Conservation (phyloP, 2,329 filamentous ascomycete species). For the Aspergillus pseudonomiae region DNA sequence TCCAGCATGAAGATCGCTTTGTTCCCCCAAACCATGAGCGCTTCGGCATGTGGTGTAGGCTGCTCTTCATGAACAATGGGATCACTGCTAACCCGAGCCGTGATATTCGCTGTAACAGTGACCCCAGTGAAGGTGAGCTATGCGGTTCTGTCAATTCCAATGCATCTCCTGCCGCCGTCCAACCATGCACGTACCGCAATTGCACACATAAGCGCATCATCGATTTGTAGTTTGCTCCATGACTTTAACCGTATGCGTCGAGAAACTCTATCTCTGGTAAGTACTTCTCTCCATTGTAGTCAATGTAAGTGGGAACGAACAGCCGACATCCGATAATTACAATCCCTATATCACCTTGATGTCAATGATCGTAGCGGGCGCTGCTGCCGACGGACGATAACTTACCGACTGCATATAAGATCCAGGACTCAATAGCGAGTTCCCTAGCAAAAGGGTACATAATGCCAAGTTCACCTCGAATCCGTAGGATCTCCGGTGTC, state of each 20-base stretch:
- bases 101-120: neutral
- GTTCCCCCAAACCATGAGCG: neutral
- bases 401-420: neutral
- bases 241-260: neutral
- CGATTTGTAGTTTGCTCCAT: constrained; percentile 1
- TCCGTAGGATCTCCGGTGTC: neutral
- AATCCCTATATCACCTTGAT: neutral
- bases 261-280: neutral
- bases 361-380: neutral
- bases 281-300: neutral
- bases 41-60: neutral
- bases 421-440: constrained; percentile 4
- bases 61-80: neutral
- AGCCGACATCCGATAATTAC: constrained; percentile 5
- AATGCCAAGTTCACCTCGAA: neutral
- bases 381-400: neutral
- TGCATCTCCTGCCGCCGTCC: neutral
- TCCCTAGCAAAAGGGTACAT: neutral
- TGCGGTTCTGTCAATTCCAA: neutral
- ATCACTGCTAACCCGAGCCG: neutral
- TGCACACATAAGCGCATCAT: neutral
- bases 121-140: neutral
- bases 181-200: neutral
- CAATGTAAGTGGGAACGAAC: neutral
- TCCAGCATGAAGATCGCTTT: constrained; percentile 2